Base-by-base conservation (phyloP, 148 eudicot genomes). In the Nepenthes gracilis region DNA sequence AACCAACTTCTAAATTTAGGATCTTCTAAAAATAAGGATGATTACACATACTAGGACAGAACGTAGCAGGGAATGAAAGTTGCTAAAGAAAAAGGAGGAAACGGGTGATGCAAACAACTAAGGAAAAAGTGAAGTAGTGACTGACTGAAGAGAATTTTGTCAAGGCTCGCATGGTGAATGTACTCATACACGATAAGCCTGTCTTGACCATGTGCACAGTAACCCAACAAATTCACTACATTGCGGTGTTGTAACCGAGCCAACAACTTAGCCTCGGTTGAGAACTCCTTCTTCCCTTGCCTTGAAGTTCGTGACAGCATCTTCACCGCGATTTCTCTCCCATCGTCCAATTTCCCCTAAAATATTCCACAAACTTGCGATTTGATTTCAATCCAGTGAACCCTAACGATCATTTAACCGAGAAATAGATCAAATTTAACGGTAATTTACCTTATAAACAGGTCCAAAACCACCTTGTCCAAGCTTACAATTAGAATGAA, bases 391-490 rank as follows among this genome's bases (percentile, higher is more conserved):
- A 49, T 43, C 66, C 32, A 35, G 14, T 56, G 11, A 32, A 55
- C n/a, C 64, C 23, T 48, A 53, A 40, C 15, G 14, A 53, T 9
- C 12, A 34, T 36, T 14, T 0, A 3, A 40, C 45, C 1, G 8
- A 4, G 8, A 40, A 40, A 40, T 3, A 49, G 13, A 11, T 0
- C 10, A 2, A 49, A 49, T 2, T 10, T n/a, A 49, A 49, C 13
- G 12, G 53, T 5, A 49, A 49, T n/a, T 23, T 70, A 91, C 97
- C 97, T 87, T 83, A 71, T 66, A 91, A 32, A 91, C 97, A 60
- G 98, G 88, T 11, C 98, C 98, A 64, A 88, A 92, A 11, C 98
- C 98, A 8, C 98, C 98, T 84, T 92, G 80, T 6, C 98, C 98
- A 59, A 92, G 94, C 81, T 88, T 92, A 35, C 59, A 62, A 70